Evolutionary conservation across 2,329 filamentous ascomycete genomes (phyloP), one percentile per base, ranked within the genome.

Genomic region (Diaporthe caulivora): DNA sequence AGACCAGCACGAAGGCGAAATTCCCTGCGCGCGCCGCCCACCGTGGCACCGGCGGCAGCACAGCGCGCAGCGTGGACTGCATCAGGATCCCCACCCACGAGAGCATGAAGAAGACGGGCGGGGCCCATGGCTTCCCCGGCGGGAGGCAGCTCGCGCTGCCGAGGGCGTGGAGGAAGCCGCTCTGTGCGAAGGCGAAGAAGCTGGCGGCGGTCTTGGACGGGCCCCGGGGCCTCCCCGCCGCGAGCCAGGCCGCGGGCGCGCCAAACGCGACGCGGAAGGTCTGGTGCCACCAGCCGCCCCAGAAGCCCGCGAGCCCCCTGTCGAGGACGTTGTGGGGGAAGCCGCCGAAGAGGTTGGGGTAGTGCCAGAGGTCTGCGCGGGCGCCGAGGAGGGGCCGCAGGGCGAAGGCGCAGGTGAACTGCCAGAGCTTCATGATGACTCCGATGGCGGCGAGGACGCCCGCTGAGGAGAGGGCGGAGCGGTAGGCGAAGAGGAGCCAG

Each of bases 241-340:
- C 80, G 72, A 92, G 77, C 78, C 85, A 89, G 2, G 81, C 82
- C 0, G 87, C 84, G 0, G 92, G 92, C 5, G 91, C 88, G 51
- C 89, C 83, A 79, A 96, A 95, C 2, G 90, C 91, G 71, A 91
- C 88, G 0, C 95, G 92, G 83, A 98, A 97, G 3, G 92, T 92
- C 82, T 98, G 95, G 81, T 98, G 96, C 96, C 96, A 98, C 88
- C 91, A 96, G 29, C 86, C 87, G 57, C 93, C 92, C 96, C 96
- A 98, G 83, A 92, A 93, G 0, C 95, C 95, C 0, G 89, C 87
- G 2, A 98, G 85, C 0, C 96, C 95, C 73, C 90, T 86, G 75
- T 95, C 90, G 15, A 92, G 82, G 2, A 95, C 86, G 34, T 86
- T 82, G 0, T 78, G 77, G 53, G 78, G 78, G 71, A 88, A 84